Evolutionary conservation across 768 basidiomycete species (phyloP), one percentile per base, ranked within the genome.

Genomic region (Coprinopsis marcescibilis): DNA sequence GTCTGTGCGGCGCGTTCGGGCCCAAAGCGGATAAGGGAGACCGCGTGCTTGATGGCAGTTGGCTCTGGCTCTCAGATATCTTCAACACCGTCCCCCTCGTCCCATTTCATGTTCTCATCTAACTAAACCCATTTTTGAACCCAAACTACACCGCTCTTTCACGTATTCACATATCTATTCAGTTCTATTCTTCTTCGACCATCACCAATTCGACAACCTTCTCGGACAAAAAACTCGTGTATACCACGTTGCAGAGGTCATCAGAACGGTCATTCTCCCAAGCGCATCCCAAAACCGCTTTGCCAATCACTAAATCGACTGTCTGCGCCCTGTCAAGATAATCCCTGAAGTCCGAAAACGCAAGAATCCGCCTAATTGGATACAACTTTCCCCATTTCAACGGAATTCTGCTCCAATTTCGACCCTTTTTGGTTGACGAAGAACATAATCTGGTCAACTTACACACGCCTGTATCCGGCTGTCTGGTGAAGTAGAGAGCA

Each of bases 231-330:
- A 32, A 70, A 77, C 81, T 81, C 84, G 83, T 85, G 83, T 81
- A 71, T 58, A 70, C 73, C 84, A 86, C 84, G 84, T 85, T 85
- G 73, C 68, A 70, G 34, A 34, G 35, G 35, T 43, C 48, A 49
- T 27, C 48, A 49, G 26, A 43, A 49, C 41, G n/a, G 41, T 43
- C 41, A 43, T 27, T 65, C 48, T 36, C 23, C 42, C 48, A 26
- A 24, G 25, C n/a, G 10, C 14, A 40, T 13, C 33, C 43, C 32
- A 36, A 29, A 27, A 15, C 24, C 21, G 12, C 30, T 19, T 43
- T 43, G 8, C 29, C 14, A 43, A 49, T 49, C 42, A 49, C 48
- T 19, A 27, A 32, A 30, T 29, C 34, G 48, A 29, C 43, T 21
- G 15, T 21, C 36, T 30, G 41, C 34, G 29, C 11, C 27, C 48